Percentiles rank a stretch among this genome's conserved stretches.
Evolutionary conservation across 352 stramenopile species (phyloP).

Genomic region (Pythium rhizo-oryzae): DNA sequence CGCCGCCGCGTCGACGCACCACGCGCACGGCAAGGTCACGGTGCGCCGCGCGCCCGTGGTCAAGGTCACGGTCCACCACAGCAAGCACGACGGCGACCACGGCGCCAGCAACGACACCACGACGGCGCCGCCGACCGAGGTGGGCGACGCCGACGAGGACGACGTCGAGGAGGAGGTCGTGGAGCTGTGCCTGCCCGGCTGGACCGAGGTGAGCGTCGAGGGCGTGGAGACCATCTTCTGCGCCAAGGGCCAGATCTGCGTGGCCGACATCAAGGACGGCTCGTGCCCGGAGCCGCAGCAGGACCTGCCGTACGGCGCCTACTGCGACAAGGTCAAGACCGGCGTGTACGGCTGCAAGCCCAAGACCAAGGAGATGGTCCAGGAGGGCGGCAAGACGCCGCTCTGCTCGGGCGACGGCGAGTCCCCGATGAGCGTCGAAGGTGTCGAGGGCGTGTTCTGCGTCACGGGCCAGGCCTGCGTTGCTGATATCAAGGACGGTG

Average conservation of each 20-base stretch:
- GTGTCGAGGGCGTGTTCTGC: constrained; percentile 26
- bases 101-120: constrained; percentile 12
- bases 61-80: constrained; percentile 25
- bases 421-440: constrained; percentile 20
- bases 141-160: not conserved
- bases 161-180: constrained; percentile 4
- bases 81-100: constrained; percentile 27
- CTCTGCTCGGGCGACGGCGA: constrained; percentile 16
- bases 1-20: constrained; percentile 10
- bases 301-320: constrained; percentile 7
- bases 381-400: not conserved
- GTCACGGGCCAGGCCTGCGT: constrained; percentile 20
- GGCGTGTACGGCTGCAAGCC: constrained; percentile 7
- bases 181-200: not conserved
- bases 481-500: constrained; percentile 8
- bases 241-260: constrained; percentile 19
- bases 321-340: constrained; percentile 17
- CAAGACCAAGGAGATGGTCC: constrained; percentile 1
- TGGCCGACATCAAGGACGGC: constrained; percentile 14
- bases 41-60: constrained; percentile 22
- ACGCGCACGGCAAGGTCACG: constrained; percentile 6
- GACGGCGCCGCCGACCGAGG: not conserved
- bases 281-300: constrained; percentile 13
- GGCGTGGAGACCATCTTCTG: constrained; percentile 22
- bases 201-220: constrained; percentile 20